Percentiles rank a stretch among this genome's conserved stretches.
Evolutionary conservation across 192 early-diverging fungal species (phyloP).

Genomic region (Umbelopsis vinacea): DNA sequence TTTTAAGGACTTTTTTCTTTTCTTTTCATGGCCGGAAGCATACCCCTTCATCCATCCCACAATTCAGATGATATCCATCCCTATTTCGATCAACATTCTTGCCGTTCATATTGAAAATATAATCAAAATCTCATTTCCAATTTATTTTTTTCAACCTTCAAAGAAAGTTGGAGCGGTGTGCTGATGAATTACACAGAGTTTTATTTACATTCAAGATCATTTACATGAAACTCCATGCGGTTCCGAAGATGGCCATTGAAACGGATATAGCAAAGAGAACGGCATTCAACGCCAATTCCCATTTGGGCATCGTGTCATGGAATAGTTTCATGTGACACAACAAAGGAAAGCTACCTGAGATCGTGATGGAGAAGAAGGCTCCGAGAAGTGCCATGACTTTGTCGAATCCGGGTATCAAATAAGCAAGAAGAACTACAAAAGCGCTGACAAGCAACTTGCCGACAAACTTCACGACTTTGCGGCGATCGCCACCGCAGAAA

Average conservation of each 20-base stretch:
- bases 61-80: no score
- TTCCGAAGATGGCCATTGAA: constrained; percentile 38
- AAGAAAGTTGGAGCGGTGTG: no score
- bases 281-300: constrained; percentile 21
- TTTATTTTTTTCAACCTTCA: no score
- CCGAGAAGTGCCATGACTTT: constrained; percentile 39
- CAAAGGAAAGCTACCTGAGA: constrained; percentile 44
- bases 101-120: no score
- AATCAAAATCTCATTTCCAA: no score
- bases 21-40: background rate
- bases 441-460: constrained; percentile 30
- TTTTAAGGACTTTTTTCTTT: background rate
- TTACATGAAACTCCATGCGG: constrained; percentile 39
- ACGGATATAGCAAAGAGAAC: constrained; percentile 24
- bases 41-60: background rate
- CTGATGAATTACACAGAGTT: no score
- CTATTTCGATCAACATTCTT: no score
- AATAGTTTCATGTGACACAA: constrained; percentile 40
- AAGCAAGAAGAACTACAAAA: constrained; percentile 31
- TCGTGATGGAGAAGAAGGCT: constrained; percentile 42
- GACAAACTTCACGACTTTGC: constrained; percentile 24
- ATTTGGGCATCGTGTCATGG: constrained; percentile 20
- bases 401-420: constrained; percentile 34
- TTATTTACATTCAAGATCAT: no score
- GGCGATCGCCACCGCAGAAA: constrained; percentile 25